A percentile compares a stretch with the other conserved stretches of the same genome.
Conservation (phyloP, 2,329 filamentous ascomycete species). For the Esteya vermicola region DNA sequence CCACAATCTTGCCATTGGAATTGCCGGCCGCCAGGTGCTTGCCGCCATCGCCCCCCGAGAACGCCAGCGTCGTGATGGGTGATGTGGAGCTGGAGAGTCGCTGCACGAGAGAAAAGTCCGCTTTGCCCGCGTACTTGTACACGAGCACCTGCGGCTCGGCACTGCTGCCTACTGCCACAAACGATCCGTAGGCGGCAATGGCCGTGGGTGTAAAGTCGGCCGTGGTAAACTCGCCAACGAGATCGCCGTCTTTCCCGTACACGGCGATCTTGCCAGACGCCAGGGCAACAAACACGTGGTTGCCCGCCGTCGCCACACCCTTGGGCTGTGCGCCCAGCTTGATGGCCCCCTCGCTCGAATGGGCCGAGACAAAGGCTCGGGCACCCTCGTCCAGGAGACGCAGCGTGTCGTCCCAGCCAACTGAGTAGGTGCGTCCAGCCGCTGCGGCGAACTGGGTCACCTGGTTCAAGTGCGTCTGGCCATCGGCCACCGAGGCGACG, state of each 20-base stretch:
- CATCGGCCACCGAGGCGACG: slow-evolving; percentile 60
- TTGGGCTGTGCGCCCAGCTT: slow-evolving; percentile 72
- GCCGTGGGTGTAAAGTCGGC: slow-evolving; percentile 48
- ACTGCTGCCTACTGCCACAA: slow-evolving; percentile 59
- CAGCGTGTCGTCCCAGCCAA: slow-evolving; percentile 89
- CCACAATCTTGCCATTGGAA: slow-evolving; percentile 73
- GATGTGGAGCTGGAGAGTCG: slow-evolving; percentile 56
- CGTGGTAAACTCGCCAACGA: slow-evolving; percentile 44
- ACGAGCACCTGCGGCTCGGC: slow-evolving; percentile 60
- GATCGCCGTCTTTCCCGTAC: slow-evolving; percentile 47
- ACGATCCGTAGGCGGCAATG: slow-evolving; percentile 52
- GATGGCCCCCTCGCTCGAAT: slow-evolving; percentile 25
- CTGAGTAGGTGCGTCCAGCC: slow-evolving; percentile 60
- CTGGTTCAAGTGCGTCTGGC: slow-evolving; percentile 73
- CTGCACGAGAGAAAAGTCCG: slow-evolving; percentile 37
- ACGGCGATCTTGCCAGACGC: slow-evolving; percentile 30
- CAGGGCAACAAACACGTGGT: slow-evolving; percentile 43
- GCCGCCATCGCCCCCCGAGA: slow-evolving; percentile 69
- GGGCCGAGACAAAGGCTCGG: slow-evolving; percentile 62
- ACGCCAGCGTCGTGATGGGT: slow-evolving; percentile 65
- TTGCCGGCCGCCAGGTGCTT: slow-evolving; percentile 69
- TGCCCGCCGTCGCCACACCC: slow-evolving; percentile 40
- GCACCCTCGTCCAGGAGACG: slow-evolving; percentile 62
- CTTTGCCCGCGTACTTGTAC: slow-evolving; percentile 44
- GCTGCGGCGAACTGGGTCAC: slow-evolving; percentile 61